These are phyloP conservation scores for Colletotrichum paranaense DNA, from an alignment of 2,329 filamentous ascomycete genomes.

Conservation along the genomic window DNA sequence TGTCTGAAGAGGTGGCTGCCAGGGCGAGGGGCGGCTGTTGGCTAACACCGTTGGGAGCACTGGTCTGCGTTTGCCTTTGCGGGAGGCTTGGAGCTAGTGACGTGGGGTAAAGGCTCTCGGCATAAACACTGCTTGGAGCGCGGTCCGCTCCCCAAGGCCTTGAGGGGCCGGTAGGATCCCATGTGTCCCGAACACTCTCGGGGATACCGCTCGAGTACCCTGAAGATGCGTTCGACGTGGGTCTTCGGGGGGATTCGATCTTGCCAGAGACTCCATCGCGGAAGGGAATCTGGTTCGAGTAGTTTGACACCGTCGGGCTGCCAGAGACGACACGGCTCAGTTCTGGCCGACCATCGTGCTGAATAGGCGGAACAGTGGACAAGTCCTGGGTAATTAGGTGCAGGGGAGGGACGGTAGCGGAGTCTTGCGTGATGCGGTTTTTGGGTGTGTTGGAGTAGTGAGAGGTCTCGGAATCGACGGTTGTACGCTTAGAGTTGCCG, in stretches of 20 bases:
- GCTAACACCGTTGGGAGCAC: constrained; percentile 51
- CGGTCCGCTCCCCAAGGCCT: constrained; percentile 63
- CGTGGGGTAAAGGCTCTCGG: constrained; percentile 55
- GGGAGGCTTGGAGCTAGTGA: constrained; percentile 52
- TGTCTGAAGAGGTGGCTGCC: constrained; percentile 69
- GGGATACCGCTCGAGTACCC: constrained; percentile 75
- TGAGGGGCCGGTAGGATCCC: constrained; percentile 59
- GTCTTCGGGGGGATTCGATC: constrained; percentile 62
- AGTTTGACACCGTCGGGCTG: constrained; percentile 76
- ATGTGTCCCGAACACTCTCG: constrained; percentile 69
- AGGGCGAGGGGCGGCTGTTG: constrained; percentile 62
- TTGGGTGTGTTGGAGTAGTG: constrained; percentile 59
- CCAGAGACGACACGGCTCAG: constrained; percentile 75
- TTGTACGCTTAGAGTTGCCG: constrained; percentile 60
- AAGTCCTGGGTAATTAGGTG: constrained; percentile 72
- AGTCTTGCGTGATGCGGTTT: constrained; percentile 69
- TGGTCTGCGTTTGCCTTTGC: constrained; percentile 40
- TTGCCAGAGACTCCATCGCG: constrained; percentile 70
- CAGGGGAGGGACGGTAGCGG: constrained; percentile 77
- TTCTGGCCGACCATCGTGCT: constrained; percentile 71
- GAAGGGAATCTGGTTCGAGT: constrained; percentile 60
- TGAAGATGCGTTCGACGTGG: constrained; percentile 62
- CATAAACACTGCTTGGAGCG: constrained; percentile 64
- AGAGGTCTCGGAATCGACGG: constrained; percentile 68
- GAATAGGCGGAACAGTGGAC: constrained; percentile 74